Evolutionary conservation across 2,329 filamentous ascomycete species (phyloP).

Genomic region (Claviceps arundinis): DNA sequence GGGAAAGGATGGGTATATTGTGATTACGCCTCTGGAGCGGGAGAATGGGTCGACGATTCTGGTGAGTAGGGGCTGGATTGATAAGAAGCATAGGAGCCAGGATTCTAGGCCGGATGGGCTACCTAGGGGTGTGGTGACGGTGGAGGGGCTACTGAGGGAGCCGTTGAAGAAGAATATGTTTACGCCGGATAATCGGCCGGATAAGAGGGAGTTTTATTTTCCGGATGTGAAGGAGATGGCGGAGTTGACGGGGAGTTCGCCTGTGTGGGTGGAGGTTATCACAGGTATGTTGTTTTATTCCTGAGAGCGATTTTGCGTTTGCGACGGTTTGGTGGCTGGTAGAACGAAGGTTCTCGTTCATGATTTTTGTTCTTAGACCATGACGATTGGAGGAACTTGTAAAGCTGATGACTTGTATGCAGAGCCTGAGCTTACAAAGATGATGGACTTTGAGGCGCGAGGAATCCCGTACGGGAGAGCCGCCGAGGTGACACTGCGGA

Average conservation of each 20-base stretch:
- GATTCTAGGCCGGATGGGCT: slow-evolving; percentile 51
- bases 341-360: neutral
- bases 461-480: slow-evolving; percentile 83
- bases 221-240: slow-evolving; percentile 93
- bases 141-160: slow-evolving; percentile 75
- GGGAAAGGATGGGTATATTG: slow-evolving; percentile 79
- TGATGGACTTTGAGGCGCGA: slow-evolving; percentile 61
- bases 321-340: no score
- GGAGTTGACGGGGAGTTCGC: slow-evolving; percentile 61
- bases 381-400: neutral
- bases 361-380: neutral
- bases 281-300: slow-evolving; percentile 49
- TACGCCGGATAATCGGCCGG: slow-evolving; percentile 78
- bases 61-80: slow-evolving; percentile 86
- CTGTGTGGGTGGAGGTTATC: slow-evolving; percentile 91
- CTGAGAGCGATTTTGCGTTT: no score
- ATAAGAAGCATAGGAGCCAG: slow-evolving; percentile 58
- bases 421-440: slow-evolving; percentile 68
- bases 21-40: slow-evolving; percentile 81
- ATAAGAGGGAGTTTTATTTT: slow-evolving; percentile 83
- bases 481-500: slow-evolving; percentile 82
- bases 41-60: slow-evolving; percentile 56
- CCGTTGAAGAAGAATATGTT: slow-evolving; percentile 98
- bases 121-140: slow-evolving; percentile 55
- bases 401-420: neutral